These are phyloP conservation scores for Bipolaris cookei DNA, from an alignment of 2,329 filamentous ascomycete species.

Conservation along the genomic window DNA sequence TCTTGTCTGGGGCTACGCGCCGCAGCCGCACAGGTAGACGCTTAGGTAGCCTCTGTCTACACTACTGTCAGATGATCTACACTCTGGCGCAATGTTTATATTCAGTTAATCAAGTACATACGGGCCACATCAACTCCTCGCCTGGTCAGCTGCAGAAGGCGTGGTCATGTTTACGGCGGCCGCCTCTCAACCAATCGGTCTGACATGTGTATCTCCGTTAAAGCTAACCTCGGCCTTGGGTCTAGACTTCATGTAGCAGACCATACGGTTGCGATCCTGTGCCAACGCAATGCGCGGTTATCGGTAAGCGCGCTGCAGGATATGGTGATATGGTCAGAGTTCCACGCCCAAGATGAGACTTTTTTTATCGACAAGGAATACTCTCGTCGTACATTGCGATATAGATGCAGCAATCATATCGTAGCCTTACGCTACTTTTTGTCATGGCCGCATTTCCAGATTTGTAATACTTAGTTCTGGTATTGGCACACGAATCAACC, in stretches of 20 bases:
- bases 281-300: neutral
- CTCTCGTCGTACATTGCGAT: no score
- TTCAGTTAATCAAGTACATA: neutral
- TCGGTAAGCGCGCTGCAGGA: neutral
- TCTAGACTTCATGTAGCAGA: constrained; percentile 1
- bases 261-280: neutral
- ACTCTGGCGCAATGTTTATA: neutral
- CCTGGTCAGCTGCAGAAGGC: neutral
- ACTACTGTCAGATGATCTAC: neutral
- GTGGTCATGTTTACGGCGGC: neutral
- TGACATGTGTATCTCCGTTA: neutral
- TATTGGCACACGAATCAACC: no score
- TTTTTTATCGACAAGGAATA: neutral
- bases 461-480: no score
- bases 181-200: neutral
- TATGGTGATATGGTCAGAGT: neutral
- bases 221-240: constrained; percentile 5
- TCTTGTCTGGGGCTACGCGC: neutral
- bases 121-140: neutral
- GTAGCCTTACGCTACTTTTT: no score
- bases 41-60: neutral
- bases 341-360: neutral
- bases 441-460: no score
- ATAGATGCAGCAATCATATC: no score
- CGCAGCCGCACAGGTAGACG: neutral